Evolutionary conservation across 352 stramenopile species (phyloP), one percentile per base, ranked within the genome.

Genomic region (Plasmopara muralis): DNA sequence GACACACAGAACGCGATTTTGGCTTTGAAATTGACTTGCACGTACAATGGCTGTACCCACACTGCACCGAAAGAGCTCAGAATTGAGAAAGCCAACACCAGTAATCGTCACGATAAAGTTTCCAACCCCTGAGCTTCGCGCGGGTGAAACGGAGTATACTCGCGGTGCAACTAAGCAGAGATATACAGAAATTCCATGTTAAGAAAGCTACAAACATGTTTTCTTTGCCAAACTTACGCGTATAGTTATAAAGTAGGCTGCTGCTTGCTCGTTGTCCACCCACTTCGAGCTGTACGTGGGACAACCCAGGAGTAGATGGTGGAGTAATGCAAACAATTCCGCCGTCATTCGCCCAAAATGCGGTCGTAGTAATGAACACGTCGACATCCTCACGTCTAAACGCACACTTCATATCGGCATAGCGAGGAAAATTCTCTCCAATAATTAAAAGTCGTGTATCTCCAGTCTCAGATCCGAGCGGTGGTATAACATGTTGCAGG

Each of bases 381-480:
- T 13, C 37, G 25, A 15, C 42, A 9, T 47, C 28, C 9, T 46
- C 43, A 4, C 43, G 41, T 10, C 43, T 55, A 30, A 73, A 70
- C 31, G 25, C 30, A 53, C 65, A 73, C 5, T 34, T 37, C 34
- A 70, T 44, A 1, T 55, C 25, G 0, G 37, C 43, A 44, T 50
- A 34, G 7, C 18, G 31, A 33, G 62, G 12, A 55, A 79, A 74
- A 5, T 30, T 42, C 12, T 64, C 30, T 6, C 70, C 70, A 30
- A 57, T 4, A n/a, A 79, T 29, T 13, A 74, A 37, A 9, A 79
- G 16, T 50, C 52, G 55, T 2, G 70, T 70, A 9, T 47, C 60
- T 1, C 70, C 70, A 9, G 39, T 48, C 10, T 74, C 53, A 1
- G 64, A 63, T 34, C 70, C 70, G 28, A 76, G 20, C 12, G 60